Evolutionary conservation across 1,284 basidiomycete genomes (phyloP).

Genomic region (Dichomitus squalens): DNA sequence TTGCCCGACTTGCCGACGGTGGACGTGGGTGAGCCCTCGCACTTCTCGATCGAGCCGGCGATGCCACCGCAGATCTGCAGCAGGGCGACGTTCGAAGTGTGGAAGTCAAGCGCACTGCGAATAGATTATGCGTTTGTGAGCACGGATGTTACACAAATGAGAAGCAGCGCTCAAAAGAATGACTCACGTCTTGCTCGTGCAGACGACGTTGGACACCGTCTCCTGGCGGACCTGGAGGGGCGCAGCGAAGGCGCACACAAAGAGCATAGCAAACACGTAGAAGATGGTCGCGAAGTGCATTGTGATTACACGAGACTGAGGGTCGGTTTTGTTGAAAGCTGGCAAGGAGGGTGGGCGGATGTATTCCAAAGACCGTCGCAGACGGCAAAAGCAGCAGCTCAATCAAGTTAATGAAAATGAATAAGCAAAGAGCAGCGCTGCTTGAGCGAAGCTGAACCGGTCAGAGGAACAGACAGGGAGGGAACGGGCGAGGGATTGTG

Average conservation of each 20-base stretch:
- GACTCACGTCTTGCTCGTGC: conserved; percentile 21
- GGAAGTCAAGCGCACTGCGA: conserved; percentile 33
- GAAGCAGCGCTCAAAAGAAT: background rate
- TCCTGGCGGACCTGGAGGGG: conserved; percentile 29
- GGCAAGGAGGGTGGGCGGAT: conserved; percentile 3
- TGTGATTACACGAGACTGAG: background rate
- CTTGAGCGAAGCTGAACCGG: conserved; percentile 25
- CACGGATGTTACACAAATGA: background rate
- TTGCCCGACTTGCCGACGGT: conserved; percentile 32
- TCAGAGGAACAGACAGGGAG: conserved; percentile 18
- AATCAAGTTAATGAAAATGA: conserved; percentile 10
- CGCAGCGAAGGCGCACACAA: conserved; percentile 26
- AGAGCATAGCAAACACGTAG: conserved; percentile 20
- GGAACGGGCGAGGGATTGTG: background rate
- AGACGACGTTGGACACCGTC: conserved; percentile 30
- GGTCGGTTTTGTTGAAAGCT: background rate
- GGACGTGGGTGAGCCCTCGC: conserved; percentile 33
- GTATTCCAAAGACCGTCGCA: conserved; percentile 25
- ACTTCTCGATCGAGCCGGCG: conserved; percentile 35
- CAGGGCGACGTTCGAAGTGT: conserved; percentile 35
- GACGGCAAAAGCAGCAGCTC: conserved; percentile 24
- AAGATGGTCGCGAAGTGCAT: conserved; percentile 22
- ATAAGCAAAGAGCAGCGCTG: conserved; percentile 12
- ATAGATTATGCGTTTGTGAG: background rate
- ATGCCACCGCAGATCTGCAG: conserved; percentile 38